These are phyloP conservation scores for Backusella sp. DNA, from an alignment of 192 early-diverging fungal genomes.

Conservation along the genomic window DNA sequence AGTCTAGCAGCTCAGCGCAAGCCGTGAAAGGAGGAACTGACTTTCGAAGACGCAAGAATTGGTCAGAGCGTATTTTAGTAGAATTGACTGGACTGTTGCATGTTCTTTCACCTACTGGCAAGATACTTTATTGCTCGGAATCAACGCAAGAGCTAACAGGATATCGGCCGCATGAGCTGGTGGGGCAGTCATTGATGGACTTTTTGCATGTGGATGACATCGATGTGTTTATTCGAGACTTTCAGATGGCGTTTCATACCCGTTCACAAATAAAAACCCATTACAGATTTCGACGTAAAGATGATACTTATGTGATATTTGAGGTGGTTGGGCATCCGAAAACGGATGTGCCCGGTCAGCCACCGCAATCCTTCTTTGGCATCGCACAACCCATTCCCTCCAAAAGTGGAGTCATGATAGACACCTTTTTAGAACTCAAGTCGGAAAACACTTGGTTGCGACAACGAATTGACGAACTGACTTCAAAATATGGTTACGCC, in stretches of 20 bases:
- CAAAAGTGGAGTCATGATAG: constrained; percentile 37
- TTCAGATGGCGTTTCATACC: constrained; percentile 36
- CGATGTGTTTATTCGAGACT: constrained; percentile 46
- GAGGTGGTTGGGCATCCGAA: constrained; percentile 44
- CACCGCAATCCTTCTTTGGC: constrained; percentile 43
- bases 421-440: constrained; percentile 47
- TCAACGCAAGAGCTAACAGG: constrained; percentile 41
- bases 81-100: constrained; percentile 48
- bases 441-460: constrained; percentile 43
- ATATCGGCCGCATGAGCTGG: constrained; percentile 43
- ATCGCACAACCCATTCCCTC: constrained; percentile 45
- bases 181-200: constrained; percentile 43
- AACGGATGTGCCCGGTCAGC: constrained; percentile 13
- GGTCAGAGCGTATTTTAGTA: constrained; percentile 44
- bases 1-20: neutral
- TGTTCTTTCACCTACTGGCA: constrained; percentile 44
- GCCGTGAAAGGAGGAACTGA: constrained; percentile 30
- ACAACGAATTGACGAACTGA: constrained; percentile 31
- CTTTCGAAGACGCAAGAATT: constrained; percentile 48
- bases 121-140: constrained; percentile 47
- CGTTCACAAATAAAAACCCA: constrained; percentile 38
- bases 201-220: constrained; percentile 50
- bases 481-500: constrained; percentile 13
- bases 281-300: constrained; percentile 44
- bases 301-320: constrained; percentile 41